A percentile compares a stretch with the other conserved stretches of the same genome.
Evolutionary conservation across 306 rosid species (phyloP).

Genomic region (Cucumis hystrix): DNA sequence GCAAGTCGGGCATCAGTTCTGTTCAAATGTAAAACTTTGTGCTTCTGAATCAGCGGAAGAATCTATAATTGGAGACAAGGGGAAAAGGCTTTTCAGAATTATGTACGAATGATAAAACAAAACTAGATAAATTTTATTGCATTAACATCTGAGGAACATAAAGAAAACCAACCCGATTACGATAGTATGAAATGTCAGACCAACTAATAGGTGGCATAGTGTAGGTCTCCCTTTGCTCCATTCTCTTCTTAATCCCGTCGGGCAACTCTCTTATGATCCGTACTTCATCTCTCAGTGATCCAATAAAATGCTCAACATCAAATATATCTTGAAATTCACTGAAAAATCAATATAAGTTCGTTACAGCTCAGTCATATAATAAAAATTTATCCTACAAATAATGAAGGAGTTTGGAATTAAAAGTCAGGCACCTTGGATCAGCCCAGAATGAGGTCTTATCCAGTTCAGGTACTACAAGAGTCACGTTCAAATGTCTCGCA

Average conservation of each 20-base stretch:
- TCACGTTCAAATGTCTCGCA: conserved; percentile 47
- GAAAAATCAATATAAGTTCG: conserved; percentile 10
- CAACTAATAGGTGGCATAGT: conserved; percentile 80
- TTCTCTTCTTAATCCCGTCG: conserved; percentile 48
- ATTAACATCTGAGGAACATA: neutral
- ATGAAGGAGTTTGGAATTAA: neutral
- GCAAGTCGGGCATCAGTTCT: conserved; percentile 76
- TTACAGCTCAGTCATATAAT: neutral
- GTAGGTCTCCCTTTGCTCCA: conserved; percentile 28
- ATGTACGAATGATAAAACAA: neutral
- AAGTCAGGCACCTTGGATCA: conserved; percentile 33
- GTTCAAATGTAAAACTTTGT: conserved; percentile 64
- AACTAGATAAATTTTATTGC: neutral
- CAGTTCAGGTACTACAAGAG: conserved; percentile 55
- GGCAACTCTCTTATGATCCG: conserved; percentile 60
- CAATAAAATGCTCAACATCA: conserved; percentile 64
- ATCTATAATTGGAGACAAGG: conserved; percentile 23
- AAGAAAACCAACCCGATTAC: conserved; percentile 37
- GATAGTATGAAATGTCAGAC: conserved; percentile 70
- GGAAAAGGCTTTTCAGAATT: neutral
- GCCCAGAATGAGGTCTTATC: conserved; percentile 67
- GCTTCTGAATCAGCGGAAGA: conserved; percentile 55
- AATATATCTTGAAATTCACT: conserved; percentile 80
- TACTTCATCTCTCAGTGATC: conserved; percentile 64
- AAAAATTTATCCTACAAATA: neutral